Evolutionary conservation across 352 stramenopile genomes (phyloP), one percentile per base, ranked within the genome.

Genomic region (Phytophthora meadii): DNA sequence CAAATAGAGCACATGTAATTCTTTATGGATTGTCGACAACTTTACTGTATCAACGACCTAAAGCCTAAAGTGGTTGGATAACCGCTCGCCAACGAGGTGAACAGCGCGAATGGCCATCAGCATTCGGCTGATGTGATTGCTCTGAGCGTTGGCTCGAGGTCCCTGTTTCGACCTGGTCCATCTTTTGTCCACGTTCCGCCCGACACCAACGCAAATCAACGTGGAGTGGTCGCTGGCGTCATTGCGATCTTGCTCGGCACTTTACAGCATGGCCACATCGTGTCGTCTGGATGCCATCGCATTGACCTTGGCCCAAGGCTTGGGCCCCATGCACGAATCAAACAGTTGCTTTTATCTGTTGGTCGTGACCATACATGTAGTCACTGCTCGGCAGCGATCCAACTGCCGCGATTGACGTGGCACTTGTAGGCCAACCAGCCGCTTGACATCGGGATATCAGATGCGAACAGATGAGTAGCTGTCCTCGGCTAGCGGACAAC

Each of bases 161-260:
- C 15, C 14, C 37, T 42, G 37, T 15, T n/a, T 54, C 44, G 36
- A 11, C 5, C 27, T 9, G 2, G 27, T 30, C 27, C 27, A 30
- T 14, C 19, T 44, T 60, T 67, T 67, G 59, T 55, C 51, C 60
- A 54, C 61, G 61, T 68, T 68, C 54, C 61, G 61, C 51, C 51
- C 59, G 24, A 61, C 24, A 41, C 40, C 41, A 53, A 63, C 44
- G 45, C 53, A 68, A 68, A 69, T 69, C 61, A 10, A 57, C 32
- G 37, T 37, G 17, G 53, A 69, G 61, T 30, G 61, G 61, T 50
- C 61, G 45, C 61, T 64, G 61, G 54, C 61, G 61, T 54, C 61
- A 69, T 64, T 69, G 61, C 42, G 39, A 68, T 52, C 37, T 40
- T 24, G 59, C 34, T 68, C 45, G 32, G 6, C 44, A 62, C 52